Evolutionary conservation across 2,329 filamentous ascomycete genomes (phyloP).

Genomic region (Fusarium sp.): DNA sequence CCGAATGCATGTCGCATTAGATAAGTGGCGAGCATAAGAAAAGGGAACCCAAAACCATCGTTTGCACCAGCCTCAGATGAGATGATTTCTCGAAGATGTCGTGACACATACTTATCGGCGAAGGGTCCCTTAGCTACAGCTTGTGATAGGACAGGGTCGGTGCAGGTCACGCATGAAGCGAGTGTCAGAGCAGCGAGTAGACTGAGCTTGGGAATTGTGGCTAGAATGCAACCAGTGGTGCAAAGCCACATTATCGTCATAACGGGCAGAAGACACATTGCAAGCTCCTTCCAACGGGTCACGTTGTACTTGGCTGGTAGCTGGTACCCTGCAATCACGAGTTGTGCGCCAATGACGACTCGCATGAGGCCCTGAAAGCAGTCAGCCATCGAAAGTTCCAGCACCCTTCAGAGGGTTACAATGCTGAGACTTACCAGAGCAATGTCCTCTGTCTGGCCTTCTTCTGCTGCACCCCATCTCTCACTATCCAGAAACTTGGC

Average conservation of each 20-base stretch:
- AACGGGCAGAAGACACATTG: slow-evolving; percentile 69
- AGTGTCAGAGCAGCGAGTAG: slow-evolving; percentile 70
- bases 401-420: background rate
- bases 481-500: slow-evolving; percentile 66
- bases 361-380: slow-evolving; percentile 62
- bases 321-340: slow-evolving; percentile 75
- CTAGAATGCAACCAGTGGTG: slow-evolving; percentile 69
- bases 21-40: slow-evolving; percentile 61
- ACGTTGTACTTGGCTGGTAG: slow-evolving; percentile 70
- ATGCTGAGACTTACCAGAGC: slow-evolving; percentile 54
- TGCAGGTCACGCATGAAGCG: slow-evolving; percentile 73
- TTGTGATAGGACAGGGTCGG: slow-evolving; percentile 53
- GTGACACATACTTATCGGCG: slow-evolving; percentile 72
- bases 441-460: slow-evolving; percentile 56
- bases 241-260: slow-evolving; percentile 76
- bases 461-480: slow-evolving; percentile 42
- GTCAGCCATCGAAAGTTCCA: background rate
- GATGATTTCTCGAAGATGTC: slow-evolving; percentile 72
- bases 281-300: slow-evolving; percentile 66
- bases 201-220: slow-evolving; percentile 68
- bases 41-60: slow-evolving; percentile 75
- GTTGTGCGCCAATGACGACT: slow-evolving; percentile 74
- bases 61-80: slow-evolving; percentile 74
- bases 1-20: slow-evolving; percentile 26
- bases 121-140: slow-evolving; percentile 56